Base-by-base conservation (phyloP, 345 rosid species). In the Aquilaria malaccensis region DNA sequence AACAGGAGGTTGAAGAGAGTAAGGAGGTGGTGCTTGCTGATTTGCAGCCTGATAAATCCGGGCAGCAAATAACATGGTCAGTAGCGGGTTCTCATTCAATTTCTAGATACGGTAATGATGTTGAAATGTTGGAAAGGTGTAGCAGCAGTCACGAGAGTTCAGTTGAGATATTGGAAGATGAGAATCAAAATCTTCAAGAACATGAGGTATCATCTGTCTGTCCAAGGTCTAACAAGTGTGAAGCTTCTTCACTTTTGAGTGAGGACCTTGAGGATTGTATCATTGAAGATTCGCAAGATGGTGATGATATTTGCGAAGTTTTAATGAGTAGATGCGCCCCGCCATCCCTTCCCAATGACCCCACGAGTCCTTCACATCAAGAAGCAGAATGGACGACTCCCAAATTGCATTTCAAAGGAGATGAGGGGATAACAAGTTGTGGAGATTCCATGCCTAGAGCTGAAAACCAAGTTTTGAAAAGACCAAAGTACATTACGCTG, bases 1-100 rank as follows among this genome's bases (percentile, higher is more conserved):
- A 72, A 60, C 76, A 83, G 92, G 92, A 83, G 66, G 74, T 58
- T 58, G 80, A 77, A 65, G 88, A 76, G 56, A 67, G 14, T 50
- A 45, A 68, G 52, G 80, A 73, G 70, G 68, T 47, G 61, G 53
- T 60, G 47, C 53, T 65, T 32, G 49, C 65, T 33, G 64, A 55
- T 69, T 61, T 69, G 62, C 73, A 70, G 7, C 62, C 68, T 60
- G 73, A 67, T n/a, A 60, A 62, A 6, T 71, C 66, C 48, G 55
- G 51, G 47, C 58, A 30, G 58, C 54, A 69, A 50, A 41, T 43
- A 45, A 4, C 50, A 65, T 53, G 10, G 10, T 3, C 49, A 13
- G 56, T 60, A 6, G 50, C 68, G 5, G 60, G 70, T 45, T 56
- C 50, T 64, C 7, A 59, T 48, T 10, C 64, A 14, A 53, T 7